These are phyloP conservation scores for Hypoxylon sp. DNA, from an alignment of 2,329 filamentous ascomycete genomes.

Conservation along the genomic window DNA sequence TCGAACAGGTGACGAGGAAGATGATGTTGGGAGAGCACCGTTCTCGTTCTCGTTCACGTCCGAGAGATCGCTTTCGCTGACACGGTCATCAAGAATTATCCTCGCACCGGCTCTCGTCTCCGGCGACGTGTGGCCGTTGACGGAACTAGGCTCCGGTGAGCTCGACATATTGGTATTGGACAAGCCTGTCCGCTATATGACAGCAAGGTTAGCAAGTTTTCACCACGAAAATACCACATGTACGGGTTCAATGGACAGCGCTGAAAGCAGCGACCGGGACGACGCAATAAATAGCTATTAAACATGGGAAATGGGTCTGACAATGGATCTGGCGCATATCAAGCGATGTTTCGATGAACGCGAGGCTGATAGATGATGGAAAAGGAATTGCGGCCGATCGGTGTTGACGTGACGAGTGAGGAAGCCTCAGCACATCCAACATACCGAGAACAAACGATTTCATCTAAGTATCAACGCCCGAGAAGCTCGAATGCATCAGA, in stretches of 20 bases:
- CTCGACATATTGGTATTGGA: constrained; percentile 69
- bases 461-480: constrained; percentile 48
- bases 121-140: constrained; percentile 76
- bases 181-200: constrained; percentile 72
- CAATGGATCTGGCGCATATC: constrained; percentile 54
- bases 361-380: constrained; percentile 64
- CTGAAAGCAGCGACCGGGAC: constrained; percentile 55
- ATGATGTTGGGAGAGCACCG: constrained; percentile 62
- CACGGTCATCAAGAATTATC: constrained; percentile 57
- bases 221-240: constrained; percentile 39
- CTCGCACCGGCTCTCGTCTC: constrained; percentile 62
- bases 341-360: constrained; percentile 61
- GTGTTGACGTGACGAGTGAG: constrained; percentile 42
- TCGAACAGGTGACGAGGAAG: constrained; percentile 59
- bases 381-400: constrained; percentile 58
- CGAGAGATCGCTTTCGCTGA: constrained; percentile 82
- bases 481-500: constrained; percentile 49
- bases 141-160: constrained; percentile 72
- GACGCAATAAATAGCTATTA: constrained; percentile 53
- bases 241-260: constrained; percentile 50
- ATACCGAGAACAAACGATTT: constrained; percentile 48
- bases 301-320: constrained; percentile 56
- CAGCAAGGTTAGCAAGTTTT: constrained; percentile 63
- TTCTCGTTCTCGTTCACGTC: constrained; percentile 72
- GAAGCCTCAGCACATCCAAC: constrained; percentile 45